Conservation (phyloP, 371 early-diverging fungal species). For the Zychaea mexicana region DNA sequence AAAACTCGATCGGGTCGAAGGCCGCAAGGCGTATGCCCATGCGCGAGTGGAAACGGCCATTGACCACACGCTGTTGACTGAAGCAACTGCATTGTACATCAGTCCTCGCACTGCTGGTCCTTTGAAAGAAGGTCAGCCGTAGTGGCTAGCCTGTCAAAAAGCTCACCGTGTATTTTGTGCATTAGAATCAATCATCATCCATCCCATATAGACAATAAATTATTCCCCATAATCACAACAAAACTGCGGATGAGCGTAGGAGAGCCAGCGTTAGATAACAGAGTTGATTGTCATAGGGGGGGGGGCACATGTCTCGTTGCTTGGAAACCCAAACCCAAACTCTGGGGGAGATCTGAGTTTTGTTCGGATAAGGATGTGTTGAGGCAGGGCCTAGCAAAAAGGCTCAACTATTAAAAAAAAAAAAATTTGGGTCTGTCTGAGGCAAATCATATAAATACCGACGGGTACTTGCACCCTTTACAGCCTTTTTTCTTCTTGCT, state of each 20-base stretch:
- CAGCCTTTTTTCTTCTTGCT: slow-evolving; percentile 15
- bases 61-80: slow-evolving; percentile 54
- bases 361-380: background rate
- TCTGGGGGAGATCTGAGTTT: slow-evolving; percentile 28
- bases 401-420: too few species aligned
- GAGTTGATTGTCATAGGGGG: too few species aligned
- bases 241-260: too few species aligned
- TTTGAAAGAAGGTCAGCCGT: background rate
- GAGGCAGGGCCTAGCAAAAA: too few species aligned
- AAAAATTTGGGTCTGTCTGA: too few species aligned
- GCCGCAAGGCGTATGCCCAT: slow-evolving; percentile 71
- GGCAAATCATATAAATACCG: slow-evolving; percentile 19
- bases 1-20: slow-evolving; percentile 63
- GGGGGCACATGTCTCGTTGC: background rate
- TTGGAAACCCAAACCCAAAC: slow-evolving; percentile 19
- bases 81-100: slow-evolving; percentile 69
- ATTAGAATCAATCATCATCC: too few species aligned
- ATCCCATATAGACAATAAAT: too few species aligned
- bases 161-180: too few species aligned
- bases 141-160: too few species aligned
- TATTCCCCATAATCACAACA: too few species aligned
- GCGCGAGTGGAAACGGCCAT: slow-evolving; percentile 62
- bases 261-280: too few species aligned
- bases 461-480: background rate
- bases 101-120: slow-evolving; percentile 51